These are phyloP conservation scores for Anthoceros angustus DNA, from an alignment of 225 moss, liverwort and hornwort species.

Conservation along the genomic window DNA sequence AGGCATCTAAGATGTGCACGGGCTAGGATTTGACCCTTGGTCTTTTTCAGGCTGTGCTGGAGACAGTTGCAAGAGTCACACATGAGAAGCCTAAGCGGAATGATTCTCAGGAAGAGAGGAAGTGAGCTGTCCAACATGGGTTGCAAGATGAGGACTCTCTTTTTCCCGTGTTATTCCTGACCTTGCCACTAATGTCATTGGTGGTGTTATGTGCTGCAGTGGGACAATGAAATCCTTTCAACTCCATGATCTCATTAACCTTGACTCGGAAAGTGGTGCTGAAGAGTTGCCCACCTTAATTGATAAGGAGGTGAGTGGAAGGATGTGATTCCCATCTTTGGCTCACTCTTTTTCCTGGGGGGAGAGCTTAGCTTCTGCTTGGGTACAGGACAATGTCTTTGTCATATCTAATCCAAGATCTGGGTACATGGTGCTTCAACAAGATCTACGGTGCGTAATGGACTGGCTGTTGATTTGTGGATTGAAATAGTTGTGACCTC, in stretches of 20 bases:
- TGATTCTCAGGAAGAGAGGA: conserved; percentile 73
- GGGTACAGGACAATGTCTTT: conserved; percentile 64
- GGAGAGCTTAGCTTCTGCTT: neutral
- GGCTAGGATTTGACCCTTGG: no score
- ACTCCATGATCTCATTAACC: conserved; percentile 72
- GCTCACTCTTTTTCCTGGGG: neutral
- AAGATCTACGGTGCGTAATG: conserved; percentile 48
- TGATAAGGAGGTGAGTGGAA: conserved; percentile 57
- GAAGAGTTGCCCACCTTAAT: conserved; percentile 84
- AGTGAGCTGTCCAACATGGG: conserved; percentile 5
- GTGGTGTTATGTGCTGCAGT: conserved; percentile 16
- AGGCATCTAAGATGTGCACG: no score
- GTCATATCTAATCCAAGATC: conserved; percentile 92
- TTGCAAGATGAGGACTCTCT: neutral
- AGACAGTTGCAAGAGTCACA: conserved; percentile 88
- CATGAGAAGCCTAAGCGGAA: conserved; percentile 89
- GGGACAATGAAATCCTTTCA: conserved; percentile 71
- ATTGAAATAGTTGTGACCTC: neutral
- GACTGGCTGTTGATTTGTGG: neutral
- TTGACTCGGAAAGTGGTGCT: conserved; percentile 75
- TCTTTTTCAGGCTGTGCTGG: conserved; percentile 52
- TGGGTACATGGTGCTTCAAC: conserved; percentile 93
- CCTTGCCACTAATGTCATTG: neutral
- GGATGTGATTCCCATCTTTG: neutral
- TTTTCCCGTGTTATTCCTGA: neutral